Evolutionary conservation across 1,284 basidiomycete species (phyloP), one percentile per base, ranked within the genome.

Genomic region (Trametes sp.): DNA sequence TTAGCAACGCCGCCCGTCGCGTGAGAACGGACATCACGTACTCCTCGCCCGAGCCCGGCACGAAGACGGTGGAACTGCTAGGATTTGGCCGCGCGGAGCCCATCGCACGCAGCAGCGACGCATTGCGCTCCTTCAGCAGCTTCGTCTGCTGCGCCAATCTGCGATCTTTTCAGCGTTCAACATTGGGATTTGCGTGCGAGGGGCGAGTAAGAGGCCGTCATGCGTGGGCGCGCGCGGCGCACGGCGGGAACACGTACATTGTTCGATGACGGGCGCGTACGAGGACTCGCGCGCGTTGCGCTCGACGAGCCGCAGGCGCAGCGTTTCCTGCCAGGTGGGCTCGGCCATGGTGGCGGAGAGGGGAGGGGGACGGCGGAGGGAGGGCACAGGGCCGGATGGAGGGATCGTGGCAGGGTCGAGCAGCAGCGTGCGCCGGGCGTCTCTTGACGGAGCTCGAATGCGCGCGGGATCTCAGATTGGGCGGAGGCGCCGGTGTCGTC

Each of bases 131-230:
- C 75, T 94, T 96, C 71, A 97, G 82, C 19, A 95, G 83, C 71
- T 93, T 89, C 29, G 95, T 92, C 74, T 95, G 94, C 72, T 94
- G 92, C 3, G 94, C 94, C 67, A 98, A 84, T 73, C 93, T 87
- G 68, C 91, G 89, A 81, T 96, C 94, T 96, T 78, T 69, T 72
- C 73, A 75, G 73, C 71, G 72, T 74, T 71, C 72, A n/a, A 71
- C 61, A 68, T 69, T 61, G 63, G 44, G 51, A 63, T 66, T 59
- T 61, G 52, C 50, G 54, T 59, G 51, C 48, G 53, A 59, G 51
- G 29, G 54, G 58, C 49, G 42, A 51, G 58, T 61, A 66, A 61
- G 69, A 67, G 64, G 67, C 61, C 48, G 71, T 65, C 72, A 65
- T 56, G 59, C 61, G 57, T 56, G 59, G 61, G 68, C 50, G 54